These are phyloP conservation scores for Apophysomyces trapeziformis DNA, from an alignment of 371 early-diverging fungal species.

Conservation along the genomic window DNA sequence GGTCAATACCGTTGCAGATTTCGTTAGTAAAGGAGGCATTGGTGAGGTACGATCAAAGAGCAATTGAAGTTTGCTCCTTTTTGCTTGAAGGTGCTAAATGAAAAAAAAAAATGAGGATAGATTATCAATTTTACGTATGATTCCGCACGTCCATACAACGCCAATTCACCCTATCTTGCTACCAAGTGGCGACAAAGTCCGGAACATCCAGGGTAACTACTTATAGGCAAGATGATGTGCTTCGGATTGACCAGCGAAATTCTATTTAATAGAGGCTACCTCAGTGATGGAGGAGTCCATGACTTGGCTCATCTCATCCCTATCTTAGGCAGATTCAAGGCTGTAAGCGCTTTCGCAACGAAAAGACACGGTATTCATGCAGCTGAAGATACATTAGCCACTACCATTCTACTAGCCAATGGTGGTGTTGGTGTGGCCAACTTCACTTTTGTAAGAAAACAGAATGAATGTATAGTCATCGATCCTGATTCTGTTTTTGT, in stretches of 20 bases:
- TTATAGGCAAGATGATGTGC: not conserved
- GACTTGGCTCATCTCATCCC: conserved; percentile 52
- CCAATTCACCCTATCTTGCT: conserved; percentile 44
- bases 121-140: conserved; percentile 52
- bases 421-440: conserved; percentile 49
- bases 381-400: conserved; percentile 45
- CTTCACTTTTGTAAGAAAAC: conserved; percentile 55
- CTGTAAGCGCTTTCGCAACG: conserved; percentile 49
- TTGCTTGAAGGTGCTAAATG: not conserved
- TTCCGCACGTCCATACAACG: conserved; percentile 47
- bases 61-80: not conserved
- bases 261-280: conserved; percentile 40
- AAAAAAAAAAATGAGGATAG: conserved; percentile 13
- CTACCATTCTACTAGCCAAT: conserved; percentile 36
- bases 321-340: conserved; percentile 43
- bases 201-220: conserved; percentile 50
- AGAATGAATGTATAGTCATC: not conserved
- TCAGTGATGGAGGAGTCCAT: conserved; percentile 57
- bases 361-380: conserved; percentile 41
- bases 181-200: conserved; percentile 55
- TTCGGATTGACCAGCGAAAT: too few relatives aligned
- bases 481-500: not conserved
- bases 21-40: conserved; percentile 42
- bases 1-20: conserved; percentile 38
- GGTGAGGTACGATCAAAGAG: conserved; percentile 35